Evolutionary conservation across 2,329 filamentous ascomycete genomes (phyloP).

Genomic region (Neofusicoccum kwambonambiense): DNA sequence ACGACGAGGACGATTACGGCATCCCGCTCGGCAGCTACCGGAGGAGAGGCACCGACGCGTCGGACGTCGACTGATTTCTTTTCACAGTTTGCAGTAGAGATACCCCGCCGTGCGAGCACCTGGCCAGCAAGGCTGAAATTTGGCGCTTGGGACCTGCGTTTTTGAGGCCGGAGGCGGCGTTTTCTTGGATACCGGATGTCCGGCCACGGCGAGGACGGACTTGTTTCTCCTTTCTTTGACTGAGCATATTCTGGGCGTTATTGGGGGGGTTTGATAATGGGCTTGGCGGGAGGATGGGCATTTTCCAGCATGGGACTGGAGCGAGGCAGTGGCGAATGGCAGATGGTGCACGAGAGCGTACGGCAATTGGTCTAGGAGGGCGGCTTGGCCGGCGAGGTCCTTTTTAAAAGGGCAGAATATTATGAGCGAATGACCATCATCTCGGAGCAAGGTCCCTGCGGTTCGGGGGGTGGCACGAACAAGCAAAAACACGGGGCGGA

Average conservation of each 20-base stretch:
- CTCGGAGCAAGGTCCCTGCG: not conserved
- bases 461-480: not conserved
- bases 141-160: not conserved
- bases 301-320: no score
- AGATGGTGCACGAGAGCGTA: not conserved
- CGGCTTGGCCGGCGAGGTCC: not conserved
- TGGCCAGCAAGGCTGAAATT: not conserved
- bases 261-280: not conserved
- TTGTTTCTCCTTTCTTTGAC: not conserved
- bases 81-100: not conserved
- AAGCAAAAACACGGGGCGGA: not conserved
- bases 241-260: not conserved
- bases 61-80: slow-evolving; percentile 15
- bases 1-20: slow-evolving; percentile 57
- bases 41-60: not conserved
- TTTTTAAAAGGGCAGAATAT: not conserved
- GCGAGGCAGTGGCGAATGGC: no score
- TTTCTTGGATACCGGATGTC: slow-evolving; percentile 1
- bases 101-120: not conserved
- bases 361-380: not conserved
- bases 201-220: not conserved
- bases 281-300: not conserved
- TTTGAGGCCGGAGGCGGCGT: not conserved
- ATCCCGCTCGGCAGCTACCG: slow-evolving; percentile 40
- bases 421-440: not conserved